Base-by-base conservation (phyloP, 495 filamentous ascomycete genomes). In the Jackrogersella multiformis region DNA sequence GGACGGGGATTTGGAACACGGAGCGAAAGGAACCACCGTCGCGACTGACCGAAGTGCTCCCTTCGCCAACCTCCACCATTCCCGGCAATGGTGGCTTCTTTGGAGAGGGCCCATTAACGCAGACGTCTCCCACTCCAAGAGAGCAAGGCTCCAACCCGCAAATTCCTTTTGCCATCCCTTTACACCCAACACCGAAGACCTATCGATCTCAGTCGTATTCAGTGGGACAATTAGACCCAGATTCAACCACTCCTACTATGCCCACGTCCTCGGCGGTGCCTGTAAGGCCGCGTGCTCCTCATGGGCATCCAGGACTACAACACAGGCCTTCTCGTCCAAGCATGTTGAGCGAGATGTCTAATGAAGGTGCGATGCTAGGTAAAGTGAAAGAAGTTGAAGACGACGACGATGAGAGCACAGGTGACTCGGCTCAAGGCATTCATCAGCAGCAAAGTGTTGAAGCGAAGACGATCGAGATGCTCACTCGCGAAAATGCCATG, bases 181-280 rank as follows among this genome's bases (percentile, higher is more conserved):
- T 97, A 12, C 92, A 97, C 63, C 94, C 94, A 3, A 95, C 93
- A 0, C 91, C 90, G 8, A 95, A 97, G 72, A 94, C 91, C 1
- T 96, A 96, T 71, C 90, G 95, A 28, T 99, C 95, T 12, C 92
- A 96, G 78, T 99, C 95, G 4, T 98, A 97, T 75, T 97, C 94
- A 1, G 94, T 97, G 24, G 95, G 95, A 21, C 95, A 99, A 74
- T 77, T 92, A 63, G 93, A 97, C 21, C 84, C 89, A 5, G 92
- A 96, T 64, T 73, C 85, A 13, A 79, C 79, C 55, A 78, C 84
- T 63, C 66, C 81, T 36, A 74, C 81, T 15, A 72, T 73, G 74
- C 80, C 67, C 68, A 69, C 76, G 21, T 79, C 70, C 35, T 77
- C 78, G 44, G 73, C 75, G 71, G 81, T 80, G 53, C 77, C 74